Percentiles rank a stretch among this genome's conserved stretches.
These are phyloP conservation scores for Capsicum rhomboideum DNA, from an alignment of 257 asterid genomes.

Conservation along the genomic window DNA sequence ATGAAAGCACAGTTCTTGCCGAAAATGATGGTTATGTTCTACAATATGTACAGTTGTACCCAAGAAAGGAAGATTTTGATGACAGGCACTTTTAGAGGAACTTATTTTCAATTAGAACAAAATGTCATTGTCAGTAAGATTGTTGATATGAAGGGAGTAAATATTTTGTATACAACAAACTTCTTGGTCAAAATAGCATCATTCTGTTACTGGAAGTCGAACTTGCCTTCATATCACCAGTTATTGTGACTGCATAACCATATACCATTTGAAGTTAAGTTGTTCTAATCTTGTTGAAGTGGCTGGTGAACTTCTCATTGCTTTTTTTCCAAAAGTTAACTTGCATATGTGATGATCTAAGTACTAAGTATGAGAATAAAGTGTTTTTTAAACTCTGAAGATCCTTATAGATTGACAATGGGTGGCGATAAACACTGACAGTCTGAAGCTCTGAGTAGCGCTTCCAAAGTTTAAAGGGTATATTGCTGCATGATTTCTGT, in stretches of 20 bases:
- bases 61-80: not conserved
- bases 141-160: not conserved
- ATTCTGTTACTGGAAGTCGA: not conserved
- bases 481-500: not conserved
- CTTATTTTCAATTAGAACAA: not conserved
- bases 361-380: not conserved
- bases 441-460: not conserved
- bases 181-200: not conserved
- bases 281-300: not conserved
- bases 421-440: not conserved
- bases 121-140: not conserved
- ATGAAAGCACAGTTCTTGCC: not conserved
- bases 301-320: not conserved
- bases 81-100: not conserved
- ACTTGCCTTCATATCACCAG: not conserved
- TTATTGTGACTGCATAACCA: not conserved
- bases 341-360: not conserved
- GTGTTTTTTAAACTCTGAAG: not conserved
- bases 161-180: not conserved
- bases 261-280: not conserved
- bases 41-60: not conserved
- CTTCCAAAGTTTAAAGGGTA: not conserved
- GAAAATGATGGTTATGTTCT: not conserved
- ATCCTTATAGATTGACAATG: not conserved
- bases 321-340: not conserved